Percentiles rank a stretch among this genome's conserved stretches.
phyloP scores from a whole-genome alignment of 2,329 filamentous ascomycete genomes.

The Aphanocladium album region DNA sequence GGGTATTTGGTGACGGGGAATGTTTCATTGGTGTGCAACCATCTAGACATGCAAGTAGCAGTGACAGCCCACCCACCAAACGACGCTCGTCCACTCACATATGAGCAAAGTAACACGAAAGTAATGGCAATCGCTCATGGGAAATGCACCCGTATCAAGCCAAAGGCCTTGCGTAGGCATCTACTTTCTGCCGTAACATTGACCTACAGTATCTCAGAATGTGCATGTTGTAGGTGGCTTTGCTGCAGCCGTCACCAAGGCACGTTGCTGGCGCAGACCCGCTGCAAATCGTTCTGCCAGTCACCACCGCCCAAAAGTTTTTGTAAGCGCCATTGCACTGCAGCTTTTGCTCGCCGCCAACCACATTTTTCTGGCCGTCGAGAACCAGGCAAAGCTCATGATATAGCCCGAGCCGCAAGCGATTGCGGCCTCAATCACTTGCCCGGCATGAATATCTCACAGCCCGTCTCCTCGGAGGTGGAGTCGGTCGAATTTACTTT shows the following conservation, averaged over 20 bases:
- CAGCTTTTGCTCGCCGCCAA: constrained; percentile 12
- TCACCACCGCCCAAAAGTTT: constrained; percentile 19
- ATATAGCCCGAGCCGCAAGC: constrained; percentile 9
- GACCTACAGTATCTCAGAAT: no score
- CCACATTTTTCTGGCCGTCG: constrained; percentile 9
- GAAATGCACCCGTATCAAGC: no score
- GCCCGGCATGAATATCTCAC: constrained; percentile 62
- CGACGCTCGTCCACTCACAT: no score
- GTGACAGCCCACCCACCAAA: no score
- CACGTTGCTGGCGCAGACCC: background rate
- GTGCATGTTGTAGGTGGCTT: no score
- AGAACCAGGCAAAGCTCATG: constrained; percentile 10
- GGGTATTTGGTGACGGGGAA: no score
- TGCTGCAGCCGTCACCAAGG: background rate
- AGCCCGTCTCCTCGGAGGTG: constrained; percentile 79
- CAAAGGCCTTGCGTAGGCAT: no score
- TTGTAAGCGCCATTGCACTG: constrained; percentile 17
- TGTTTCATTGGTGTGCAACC: background rate
- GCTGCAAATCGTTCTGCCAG: constrained; percentile 23
- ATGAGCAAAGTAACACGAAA: no score
- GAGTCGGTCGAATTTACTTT: constrained; percentile 86
- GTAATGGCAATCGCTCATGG: no score
- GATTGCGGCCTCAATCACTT: constrained; percentile 10
- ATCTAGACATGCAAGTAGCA: no score
- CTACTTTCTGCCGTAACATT: no score